Evolutionary conservation across 2,329 filamentous ascomycete species (phyloP).

Genomic region (Fusarium papillatum): DNA sequence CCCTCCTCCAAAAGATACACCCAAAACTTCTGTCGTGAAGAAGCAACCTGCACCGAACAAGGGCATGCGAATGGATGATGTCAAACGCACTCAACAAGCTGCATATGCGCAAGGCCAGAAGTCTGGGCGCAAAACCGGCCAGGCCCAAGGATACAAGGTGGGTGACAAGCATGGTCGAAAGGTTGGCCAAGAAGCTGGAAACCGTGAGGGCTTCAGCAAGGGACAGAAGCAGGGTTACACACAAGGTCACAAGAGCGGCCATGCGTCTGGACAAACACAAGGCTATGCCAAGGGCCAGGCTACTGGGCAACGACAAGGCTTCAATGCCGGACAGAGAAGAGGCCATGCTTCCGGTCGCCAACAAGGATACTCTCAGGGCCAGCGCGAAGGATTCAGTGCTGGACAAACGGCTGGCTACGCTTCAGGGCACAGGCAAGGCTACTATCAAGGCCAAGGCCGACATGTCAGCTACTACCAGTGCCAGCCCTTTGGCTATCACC

Average conservation of each 20-base stretch:
- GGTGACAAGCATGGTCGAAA: slow-evolving; percentile 7
- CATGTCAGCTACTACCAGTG: neutral
- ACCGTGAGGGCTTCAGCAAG: slow-evolving; percentile 1
- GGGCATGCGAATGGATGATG: slow-evolving; percentile 30
- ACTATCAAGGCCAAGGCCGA: neutral
- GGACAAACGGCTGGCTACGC: neutral
- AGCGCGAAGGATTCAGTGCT: neutral
- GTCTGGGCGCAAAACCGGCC: neutral
- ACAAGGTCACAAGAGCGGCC: neutral
- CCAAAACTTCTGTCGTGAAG: slow-evolving; percentile 1
- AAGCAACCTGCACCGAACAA: slow-evolving; percentile 13
- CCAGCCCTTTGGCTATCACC: neutral
- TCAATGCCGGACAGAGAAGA: neutral
- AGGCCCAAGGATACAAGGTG: neutral
- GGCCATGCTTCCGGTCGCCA: neutral
- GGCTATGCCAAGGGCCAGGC: neutral
- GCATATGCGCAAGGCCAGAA: slow-evolving; percentile 1
- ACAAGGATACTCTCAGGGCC: neutral
- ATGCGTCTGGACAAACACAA: neutral
- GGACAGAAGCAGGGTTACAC: neutral
- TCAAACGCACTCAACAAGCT: slow-evolving; percentile 14
- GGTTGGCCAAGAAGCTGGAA: neutral
- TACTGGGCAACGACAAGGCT: neutral
- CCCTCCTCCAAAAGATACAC: slow-evolving; percentile 13
- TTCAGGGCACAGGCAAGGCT: neutral